Evolutionary conservation across 306 rosid genomes (phyloP), one percentile per base, ranked within the genome.

Genomic region (peach (Prunus persica)): DNA sequence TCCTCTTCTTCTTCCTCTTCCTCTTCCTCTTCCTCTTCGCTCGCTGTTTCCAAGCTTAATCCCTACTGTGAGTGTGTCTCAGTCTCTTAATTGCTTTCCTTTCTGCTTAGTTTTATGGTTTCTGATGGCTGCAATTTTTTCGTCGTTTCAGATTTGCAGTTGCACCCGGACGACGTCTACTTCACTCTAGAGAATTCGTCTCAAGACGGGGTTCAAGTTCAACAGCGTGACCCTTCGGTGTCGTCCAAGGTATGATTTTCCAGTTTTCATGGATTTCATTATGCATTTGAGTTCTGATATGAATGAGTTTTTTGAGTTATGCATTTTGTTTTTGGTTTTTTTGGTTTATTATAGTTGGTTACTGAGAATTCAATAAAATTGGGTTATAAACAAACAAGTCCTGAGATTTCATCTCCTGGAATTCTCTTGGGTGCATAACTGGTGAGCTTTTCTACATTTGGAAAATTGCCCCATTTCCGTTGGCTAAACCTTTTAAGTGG

Each of bases 101-200:
- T 49, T 7, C 19, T 22, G 25, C 14, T 13, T 20, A 32, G 11
- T 67, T 72, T 64, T 4, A 19, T 27, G 28, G 50, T 19, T 62
- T 78, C 47, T 38, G 51, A 54, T 73, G 27, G 69, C 30, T 77
- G 41, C 57, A 34, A 0, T 67, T 69, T 11, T 66, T 69, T 6
- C 12, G 9, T 43, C 11, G 4, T 69, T 83, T 81, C 86, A 90
- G 96, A 90, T 78, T 87, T 95, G 79, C 91, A 82, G 79, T 67
- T 95, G 80, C 96, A 90, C 49, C 89, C 91, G 46, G 98, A 92
- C 51, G 98, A 95, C 71, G 79, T 95, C 7, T 95, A 92, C 89
- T 92, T 78, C 83, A 95, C 91, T 28, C 85, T 94, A 12, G 98
- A 92, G 66, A 78, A 62, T 67, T 18, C 84, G 9, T 67, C 84